These are phyloP conservation scores for Pythium biforme DNA, from an alignment of 352 stramenopile species.

Conservation along the genomic window DNA sequence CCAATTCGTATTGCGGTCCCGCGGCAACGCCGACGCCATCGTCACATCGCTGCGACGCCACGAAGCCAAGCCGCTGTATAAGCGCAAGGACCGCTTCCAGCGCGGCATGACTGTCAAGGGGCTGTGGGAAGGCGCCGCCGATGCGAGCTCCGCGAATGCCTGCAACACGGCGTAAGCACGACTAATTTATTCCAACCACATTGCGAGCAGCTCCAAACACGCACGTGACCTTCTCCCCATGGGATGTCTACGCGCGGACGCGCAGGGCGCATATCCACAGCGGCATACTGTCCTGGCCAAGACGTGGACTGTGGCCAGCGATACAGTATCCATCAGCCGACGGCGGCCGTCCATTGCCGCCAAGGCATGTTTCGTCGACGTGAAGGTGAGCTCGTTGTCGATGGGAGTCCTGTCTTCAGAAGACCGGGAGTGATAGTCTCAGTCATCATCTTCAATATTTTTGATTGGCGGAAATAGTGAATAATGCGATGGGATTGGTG, in stretches of 20 bases:
- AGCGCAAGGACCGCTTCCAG: constrained; percentile 24
- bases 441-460: constrained; percentile 2
- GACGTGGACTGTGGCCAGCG: not conserved
- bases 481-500: not conserved
- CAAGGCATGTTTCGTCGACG: too few species aligned
- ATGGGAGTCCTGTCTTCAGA: not conserved
- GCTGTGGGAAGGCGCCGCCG: constrained; percentile 4
- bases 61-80: constrained; percentile 14
- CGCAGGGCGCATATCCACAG: too few species aligned
- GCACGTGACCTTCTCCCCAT: not conserved
- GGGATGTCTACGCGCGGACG: too few species aligned
- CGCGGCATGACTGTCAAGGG: constrained; percentile 13
- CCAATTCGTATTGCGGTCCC: constrained; percentile 14
- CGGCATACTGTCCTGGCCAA: too few species aligned
- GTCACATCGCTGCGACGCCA: constrained; percentile 11
- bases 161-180: too few species aligned
- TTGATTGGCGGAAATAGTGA: constrained; percentile 11
- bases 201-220: too few species aligned
- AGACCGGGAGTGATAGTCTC: constrained; percentile 11
- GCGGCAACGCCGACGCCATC: constrained; percentile 3
- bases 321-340: not conserved
- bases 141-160: not conserved
- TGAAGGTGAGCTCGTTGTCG: not conserved
- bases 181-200: constrained; percentile 11
- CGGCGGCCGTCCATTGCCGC: too few species aligned